phyloP scores from a whole-genome alignment of 2,329 filamentous ascomycete species.

The Aureobasidium sp. region DNA sequence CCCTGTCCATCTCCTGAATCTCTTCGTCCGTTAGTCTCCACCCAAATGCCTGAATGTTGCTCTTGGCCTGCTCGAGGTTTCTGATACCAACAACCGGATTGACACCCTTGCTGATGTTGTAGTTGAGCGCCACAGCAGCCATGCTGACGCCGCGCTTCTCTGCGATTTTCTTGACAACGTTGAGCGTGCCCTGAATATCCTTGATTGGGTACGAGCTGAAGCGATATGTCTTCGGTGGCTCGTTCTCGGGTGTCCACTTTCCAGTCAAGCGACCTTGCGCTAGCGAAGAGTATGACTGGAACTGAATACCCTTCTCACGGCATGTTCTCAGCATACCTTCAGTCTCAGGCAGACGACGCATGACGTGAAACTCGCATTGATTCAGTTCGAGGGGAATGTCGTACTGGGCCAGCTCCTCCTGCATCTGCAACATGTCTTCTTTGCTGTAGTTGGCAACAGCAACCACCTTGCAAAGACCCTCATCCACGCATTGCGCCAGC shows the following conservation, averaged over 20 bases:
- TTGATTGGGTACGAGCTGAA: conserved; percentile 41
- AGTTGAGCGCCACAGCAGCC: conserved; percentile 40
- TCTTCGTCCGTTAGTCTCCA: conserved; percentile 39
- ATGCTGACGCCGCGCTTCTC: conserved; percentile 29
- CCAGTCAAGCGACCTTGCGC: conserved; percentile 36
- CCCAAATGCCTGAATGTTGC: conserved; percentile 35
- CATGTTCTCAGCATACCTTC: conserved; percentile 36
- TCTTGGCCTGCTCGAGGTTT: conserved; percentile 35
- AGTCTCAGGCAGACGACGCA: conserved; percentile 37
- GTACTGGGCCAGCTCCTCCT: conserved; percentile 34
- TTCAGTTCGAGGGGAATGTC: conserved; percentile 37
- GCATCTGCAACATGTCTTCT: conserved; percentile 38
- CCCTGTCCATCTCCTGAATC: conserved; percentile 35
- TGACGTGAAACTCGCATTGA: conserved; percentile 40
- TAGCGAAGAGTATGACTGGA: conserved; percentile 38
- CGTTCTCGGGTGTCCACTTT: conserved; percentile 35
- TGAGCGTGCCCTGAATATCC: conserved; percentile 34
- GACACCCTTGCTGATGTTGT: conserved; percentile 39
- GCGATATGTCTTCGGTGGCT: conserved; percentile 31
- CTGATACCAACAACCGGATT: conserved; percentile 38
- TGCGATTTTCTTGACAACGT: conserved; percentile 32
- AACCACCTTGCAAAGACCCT: conserved; percentile 35
- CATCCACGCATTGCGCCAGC: conserved; percentile 38
- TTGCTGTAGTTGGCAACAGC: conserved; percentile 40
- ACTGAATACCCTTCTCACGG: conserved; percentile 35